Evolutionary conservation across 306 rosid genomes (phyloP).

Genomic region (Gynostemma pentaphyllum): DNA sequence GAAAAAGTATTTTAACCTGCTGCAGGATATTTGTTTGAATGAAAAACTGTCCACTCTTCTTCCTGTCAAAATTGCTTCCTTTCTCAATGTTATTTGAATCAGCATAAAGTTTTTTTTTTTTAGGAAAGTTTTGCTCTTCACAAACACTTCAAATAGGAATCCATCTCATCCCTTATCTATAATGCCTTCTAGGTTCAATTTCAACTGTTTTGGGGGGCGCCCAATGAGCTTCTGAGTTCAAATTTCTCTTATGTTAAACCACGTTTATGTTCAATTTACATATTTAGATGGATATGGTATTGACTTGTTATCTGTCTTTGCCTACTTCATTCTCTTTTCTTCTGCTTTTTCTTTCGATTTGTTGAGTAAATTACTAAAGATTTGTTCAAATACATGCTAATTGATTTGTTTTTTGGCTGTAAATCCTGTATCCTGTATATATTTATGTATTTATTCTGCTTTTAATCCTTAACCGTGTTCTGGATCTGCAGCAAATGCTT

Average conservation of each 20-base stretch:
- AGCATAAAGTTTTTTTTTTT: no score
- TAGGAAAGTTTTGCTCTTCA: no score
- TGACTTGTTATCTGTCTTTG: no score
- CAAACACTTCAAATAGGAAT: no score
- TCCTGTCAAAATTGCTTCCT: not conserved
- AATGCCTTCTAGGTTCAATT: not conserved
- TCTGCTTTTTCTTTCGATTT: no score
- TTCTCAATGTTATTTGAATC: not conserved
- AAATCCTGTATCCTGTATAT: not conserved
- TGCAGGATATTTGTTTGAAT: not conserved
- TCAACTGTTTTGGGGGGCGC: not conserved
- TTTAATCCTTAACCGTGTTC: not conserved
- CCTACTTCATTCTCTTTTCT: no score
- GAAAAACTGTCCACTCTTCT: not conserved
- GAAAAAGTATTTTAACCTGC: not conserved
- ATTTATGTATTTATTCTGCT: not conserved
- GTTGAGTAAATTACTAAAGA: no score
- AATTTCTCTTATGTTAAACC: no score
- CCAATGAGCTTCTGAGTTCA: not conserved
- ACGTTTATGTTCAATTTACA: not conserved
- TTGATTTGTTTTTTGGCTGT: not conserved
- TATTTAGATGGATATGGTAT: not conserved
- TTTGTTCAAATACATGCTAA: no score
- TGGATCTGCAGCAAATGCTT: conserved; percentile 71
- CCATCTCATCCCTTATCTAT: no score